Conservation (phyloP, 495 filamentous ascomycete species). For the Aspergillus nanangensis region DNA sequence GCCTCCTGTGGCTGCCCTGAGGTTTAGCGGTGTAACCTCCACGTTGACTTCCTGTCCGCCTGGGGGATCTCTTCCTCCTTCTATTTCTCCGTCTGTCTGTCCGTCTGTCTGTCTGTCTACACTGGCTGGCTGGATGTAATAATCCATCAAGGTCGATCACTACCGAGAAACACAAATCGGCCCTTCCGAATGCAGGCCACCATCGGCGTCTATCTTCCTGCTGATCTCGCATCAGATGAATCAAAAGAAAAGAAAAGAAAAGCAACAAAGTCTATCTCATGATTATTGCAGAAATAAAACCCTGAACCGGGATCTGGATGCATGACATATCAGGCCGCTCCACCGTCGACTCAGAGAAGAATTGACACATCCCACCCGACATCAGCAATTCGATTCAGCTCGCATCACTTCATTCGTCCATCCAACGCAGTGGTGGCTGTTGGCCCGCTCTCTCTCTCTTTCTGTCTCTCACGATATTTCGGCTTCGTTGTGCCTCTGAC, state of each 20-base stretch:
- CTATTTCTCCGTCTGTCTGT: neutral
- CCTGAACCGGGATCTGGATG: slow-evolving; percentile 6
- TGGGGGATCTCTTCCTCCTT: neutral
- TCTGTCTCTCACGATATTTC: no score
- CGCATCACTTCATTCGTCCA: slow-evolving; percentile 17
- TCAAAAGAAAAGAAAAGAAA: neutral
- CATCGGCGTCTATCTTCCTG: no score
- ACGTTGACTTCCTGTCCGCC: slow-evolving; percentile 1
- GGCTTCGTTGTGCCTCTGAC: slow-evolving; percentile 16
- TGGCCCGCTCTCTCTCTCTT: no score
- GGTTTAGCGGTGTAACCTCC: slow-evolving; percentile 15
- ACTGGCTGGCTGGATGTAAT: neutral
- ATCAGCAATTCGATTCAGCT: slow-evolving; percentile 1
- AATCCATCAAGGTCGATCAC: neutral
- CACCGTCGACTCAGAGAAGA: slow-evolving; percentile 12
- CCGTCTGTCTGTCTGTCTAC: neutral
- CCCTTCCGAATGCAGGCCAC: neutral
- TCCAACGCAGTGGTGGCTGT: slow-evolving; percentile 7
- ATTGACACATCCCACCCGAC: slow-evolving; percentile 18
- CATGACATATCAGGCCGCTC: slow-evolving; percentile 23
- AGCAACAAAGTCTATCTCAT: neutral
- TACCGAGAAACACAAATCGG: neutral
- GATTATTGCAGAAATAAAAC: neutral
- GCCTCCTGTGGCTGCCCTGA: slow-evolving; percentile 14
- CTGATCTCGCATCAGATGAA: neutral